Evolutionary conservation across 2,329 filamentous ascomycete genomes (phyloP).

Genomic region (Pleomassaria siparia): DNA sequence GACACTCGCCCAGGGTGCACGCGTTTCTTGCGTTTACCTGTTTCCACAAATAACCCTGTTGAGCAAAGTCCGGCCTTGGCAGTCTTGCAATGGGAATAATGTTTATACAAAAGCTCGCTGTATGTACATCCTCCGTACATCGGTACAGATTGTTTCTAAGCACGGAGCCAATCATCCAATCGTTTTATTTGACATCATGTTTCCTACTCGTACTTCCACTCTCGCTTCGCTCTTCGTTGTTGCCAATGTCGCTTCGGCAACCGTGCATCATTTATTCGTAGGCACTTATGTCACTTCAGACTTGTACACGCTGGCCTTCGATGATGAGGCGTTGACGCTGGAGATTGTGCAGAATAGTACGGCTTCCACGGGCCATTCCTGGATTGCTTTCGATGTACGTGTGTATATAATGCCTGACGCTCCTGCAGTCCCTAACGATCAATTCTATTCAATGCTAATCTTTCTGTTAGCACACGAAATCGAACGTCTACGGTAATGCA

Average conservation of each 20-base stretch:
- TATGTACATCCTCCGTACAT: not conserved
- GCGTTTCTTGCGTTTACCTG: not conserved
- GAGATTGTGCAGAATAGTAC: slow-evolving; percentile 1
- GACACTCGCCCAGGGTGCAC: not conserved
- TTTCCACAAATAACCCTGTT: not conserved
- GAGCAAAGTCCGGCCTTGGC: not conserved
- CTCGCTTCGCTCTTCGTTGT: not conserved
- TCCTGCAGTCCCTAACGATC: not conserved
- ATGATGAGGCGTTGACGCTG: slow-evolving; percentile 3
- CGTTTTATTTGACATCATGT: not conserved
- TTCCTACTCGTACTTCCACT: not conserved
- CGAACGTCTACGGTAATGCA: not conserved
- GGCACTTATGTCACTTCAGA: slow-evolving; percentile 1
- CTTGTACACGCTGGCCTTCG: slow-evolving; percentile 2
- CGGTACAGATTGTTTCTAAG: not conserved
- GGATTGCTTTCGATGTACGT: slow-evolving; percentile 4
- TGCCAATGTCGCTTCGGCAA: not conserved
- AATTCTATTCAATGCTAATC: not conserved
- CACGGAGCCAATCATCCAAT: not conserved
- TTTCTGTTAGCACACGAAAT: not conserved
- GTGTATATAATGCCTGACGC: no score
- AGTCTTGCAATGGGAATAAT: not conserved
- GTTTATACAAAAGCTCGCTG: not conserved
- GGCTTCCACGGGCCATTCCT: slow-evolving; percentile 1
- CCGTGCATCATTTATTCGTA: slow-evolving; percentile 5